These are phyloP conservation scores for Ziziphus jujuba DNA, from an alignment of 306 rosid genomes.

Conservation along the genomic window DNA sequence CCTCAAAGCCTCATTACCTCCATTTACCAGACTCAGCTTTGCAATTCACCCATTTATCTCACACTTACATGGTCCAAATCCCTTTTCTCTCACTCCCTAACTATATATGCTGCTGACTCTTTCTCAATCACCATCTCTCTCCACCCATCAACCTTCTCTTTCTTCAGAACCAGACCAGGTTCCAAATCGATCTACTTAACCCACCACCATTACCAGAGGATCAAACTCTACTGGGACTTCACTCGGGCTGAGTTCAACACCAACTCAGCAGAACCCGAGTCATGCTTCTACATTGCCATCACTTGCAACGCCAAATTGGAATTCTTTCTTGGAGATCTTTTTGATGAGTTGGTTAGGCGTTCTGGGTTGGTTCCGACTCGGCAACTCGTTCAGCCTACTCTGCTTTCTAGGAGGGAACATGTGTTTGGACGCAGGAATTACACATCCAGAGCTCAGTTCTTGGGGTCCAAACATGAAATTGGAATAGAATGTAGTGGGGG, in stretches of 20 bases:
- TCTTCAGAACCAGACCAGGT: conserved; percentile 45
- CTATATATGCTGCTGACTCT: conserved; percentile 43
- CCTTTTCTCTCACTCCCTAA: conserved; percentile 54
- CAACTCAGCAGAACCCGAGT: conserved; percentile 65
- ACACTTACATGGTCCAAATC: conserved; percentile 74
- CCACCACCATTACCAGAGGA: conserved; percentile 34
- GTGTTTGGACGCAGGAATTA: conserved; percentile 60
- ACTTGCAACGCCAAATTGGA: conserved; percentile 37
- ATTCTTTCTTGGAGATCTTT: conserved; percentile 68
- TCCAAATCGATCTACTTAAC: conserved; percentile 57
- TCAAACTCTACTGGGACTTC: conserved; percentile 77
- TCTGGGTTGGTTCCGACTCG: conserved; percentile 15
- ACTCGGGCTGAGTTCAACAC: conserved; percentile 40
- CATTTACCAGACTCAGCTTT: conserved; percentile 65
- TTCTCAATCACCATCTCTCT: conserved; percentile 67
- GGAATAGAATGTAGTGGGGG: conserved; percentile 65
- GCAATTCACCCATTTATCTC: conserved; percentile 50
- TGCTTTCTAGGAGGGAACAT: conserved; percentile 70
- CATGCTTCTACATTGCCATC: conserved; percentile 63
- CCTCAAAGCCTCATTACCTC: conserved; percentile 58
- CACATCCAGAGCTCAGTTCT: conserved; percentile 49
- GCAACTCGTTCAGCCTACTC: conserved; percentile 18
- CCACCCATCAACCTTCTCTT: conserved; percentile 56
- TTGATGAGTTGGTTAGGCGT: conserved; percentile 35
- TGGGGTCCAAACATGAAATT: conserved; percentile 69